phyloP scores from a whole-genome alignment of 192 early-diverging fungal genomes.

The Diversispora epigaea region DNA sequence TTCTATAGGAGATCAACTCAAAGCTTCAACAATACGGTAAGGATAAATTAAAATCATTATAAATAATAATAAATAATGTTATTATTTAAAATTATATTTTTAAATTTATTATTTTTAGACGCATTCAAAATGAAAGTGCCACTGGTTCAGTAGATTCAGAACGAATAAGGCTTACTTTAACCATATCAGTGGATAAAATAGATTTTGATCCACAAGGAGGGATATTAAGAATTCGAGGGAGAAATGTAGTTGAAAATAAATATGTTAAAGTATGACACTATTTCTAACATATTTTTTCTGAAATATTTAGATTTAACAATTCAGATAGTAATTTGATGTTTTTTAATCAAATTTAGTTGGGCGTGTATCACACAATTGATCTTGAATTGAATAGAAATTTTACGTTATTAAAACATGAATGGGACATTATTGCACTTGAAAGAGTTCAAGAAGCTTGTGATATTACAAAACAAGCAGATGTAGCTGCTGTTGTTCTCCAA shows the following conservation, averaged over 20 bases:
- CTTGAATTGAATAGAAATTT: constrained; percentile 88
- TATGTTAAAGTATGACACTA: constrained; percentile 71
- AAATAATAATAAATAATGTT: background rate
- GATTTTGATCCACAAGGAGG: constrained; percentile 90
- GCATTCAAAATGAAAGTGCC: constrained; percentile 81
- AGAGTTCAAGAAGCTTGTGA: constrained; percentile 88
- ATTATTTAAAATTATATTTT: background rate
- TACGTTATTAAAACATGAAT: constrained; percentile 82
- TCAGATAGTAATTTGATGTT: too few species aligned
- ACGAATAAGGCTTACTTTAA: constrained; percentile 76
- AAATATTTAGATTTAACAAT: background rate
- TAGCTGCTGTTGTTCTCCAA: constrained; percentile 88
- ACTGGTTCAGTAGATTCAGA: constrained; percentile 89
- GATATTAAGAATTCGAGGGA: constrained; percentile 83
- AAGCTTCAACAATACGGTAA: constrained; percentile 83
- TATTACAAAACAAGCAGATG: constrained; percentile 83
- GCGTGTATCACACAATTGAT: constrained; percentile 92
- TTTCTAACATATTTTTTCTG: constrained; percentile 2
- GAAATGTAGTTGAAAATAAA: constrained; percentile 82
- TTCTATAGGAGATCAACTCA: constrained; percentile 79
- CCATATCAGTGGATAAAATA: constrained; percentile 79
- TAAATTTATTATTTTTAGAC: constrained; percentile 47
- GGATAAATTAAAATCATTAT: constrained; percentile 43
- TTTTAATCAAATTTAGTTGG: constrained; percentile 56
- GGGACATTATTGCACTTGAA: constrained; percentile 93